Evolutionary conservation across 1,284 basidiomycete species (phyloP).

Genomic region (Malassezia yamatoensis): DNA sequence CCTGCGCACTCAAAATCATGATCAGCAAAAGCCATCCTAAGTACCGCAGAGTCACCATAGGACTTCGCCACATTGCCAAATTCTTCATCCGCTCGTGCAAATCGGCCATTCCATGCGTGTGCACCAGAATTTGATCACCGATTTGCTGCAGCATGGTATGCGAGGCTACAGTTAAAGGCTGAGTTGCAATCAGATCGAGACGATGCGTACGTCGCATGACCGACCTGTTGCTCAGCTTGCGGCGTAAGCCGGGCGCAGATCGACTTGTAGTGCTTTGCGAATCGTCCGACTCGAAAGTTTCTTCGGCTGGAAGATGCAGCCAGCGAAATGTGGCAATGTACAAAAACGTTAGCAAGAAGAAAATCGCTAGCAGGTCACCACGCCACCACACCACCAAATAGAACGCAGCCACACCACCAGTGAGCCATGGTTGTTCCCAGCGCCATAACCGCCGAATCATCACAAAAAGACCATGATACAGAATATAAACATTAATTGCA

Average conservation of each 20-base stretch:
- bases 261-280: too few species aligned
- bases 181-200: neutral
- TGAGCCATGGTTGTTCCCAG: conserved; percentile 19
- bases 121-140: conserved; percentile 12
- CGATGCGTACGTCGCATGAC: conserved; percentile 1
- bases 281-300: neutral
- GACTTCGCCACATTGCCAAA: conserved; percentile 21
- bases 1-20: conserved; percentile 13
- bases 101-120: conserved; percentile 20
- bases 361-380: conserved; percentile 19
- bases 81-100: conserved; percentile 25
- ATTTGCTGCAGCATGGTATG: conserved; percentile 13
- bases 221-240: neutral
- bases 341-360: conserved; percentile 15
- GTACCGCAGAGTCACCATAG: conserved; percentile 18
- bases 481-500: conserved; percentile 9
- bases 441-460: conserved; percentile 19
- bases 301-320: conserved; percentile 9
- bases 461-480: conserved; percentile 19
- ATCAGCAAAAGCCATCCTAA: conserved; percentile 17
- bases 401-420: conserved; percentile 3
- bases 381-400: conserved; percentile 24
- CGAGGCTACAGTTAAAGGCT: conserved; percentile 3
- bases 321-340: conserved; percentile 19
- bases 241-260: neutral